Base-by-base conservation (phyloP, 2,329 filamentous ascomycete genomes). In the Colletotrichum sp. region DNA sequence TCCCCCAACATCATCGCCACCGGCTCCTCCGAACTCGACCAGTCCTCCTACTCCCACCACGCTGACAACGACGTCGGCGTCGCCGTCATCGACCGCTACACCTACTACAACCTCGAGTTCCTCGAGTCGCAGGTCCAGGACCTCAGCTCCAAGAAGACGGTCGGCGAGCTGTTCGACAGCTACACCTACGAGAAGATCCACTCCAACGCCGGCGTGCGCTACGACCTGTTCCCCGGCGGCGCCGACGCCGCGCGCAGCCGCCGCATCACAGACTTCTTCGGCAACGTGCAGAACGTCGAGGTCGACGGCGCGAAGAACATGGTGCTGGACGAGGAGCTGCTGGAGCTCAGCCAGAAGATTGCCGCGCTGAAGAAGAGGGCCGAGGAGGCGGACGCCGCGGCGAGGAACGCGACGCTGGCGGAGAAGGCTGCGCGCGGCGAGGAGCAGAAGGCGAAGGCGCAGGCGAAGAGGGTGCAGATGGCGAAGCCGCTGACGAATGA, bases 1-100 rank as follows among this genome's bases (percentile, higher is more conserved):
- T 98, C 96, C 7, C 96, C 96, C 63, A 98, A 98, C 82, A 98
- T 99, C 81, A 96, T 99, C 81, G 97, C 97, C 1, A 99, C 97
- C 0, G 97, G 97, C n/a, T 98, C 95, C 36, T 97, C 95, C 4
- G 96, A 97, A 83, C 93, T 98, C 76, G 96, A 98, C 82, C 95
- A 99, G 85, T 98, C 95, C 7, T 98, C 95, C 1, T 99, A 99
- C 86, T 98, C 95, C 2, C 97, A 99, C 86, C 97, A 99, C 84
- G 97, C 97, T 71, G 97, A 99, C 85, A 98, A 96, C 84, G 97
- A 99, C 82, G 96, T 99, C 38, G 97, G 97, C 43, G 97, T 99
- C 28, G 97, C 97, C 36, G 97, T 99, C 78, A 99, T 99, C 83
- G 97, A 99, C 84, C 94, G 97, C 76, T 99, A 97, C 89, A 99